These are phyloP conservation scores for Ajuga chamaepitys DNA, from an alignment of 257 asterid genomes.

Conservation along the genomic window DNA sequence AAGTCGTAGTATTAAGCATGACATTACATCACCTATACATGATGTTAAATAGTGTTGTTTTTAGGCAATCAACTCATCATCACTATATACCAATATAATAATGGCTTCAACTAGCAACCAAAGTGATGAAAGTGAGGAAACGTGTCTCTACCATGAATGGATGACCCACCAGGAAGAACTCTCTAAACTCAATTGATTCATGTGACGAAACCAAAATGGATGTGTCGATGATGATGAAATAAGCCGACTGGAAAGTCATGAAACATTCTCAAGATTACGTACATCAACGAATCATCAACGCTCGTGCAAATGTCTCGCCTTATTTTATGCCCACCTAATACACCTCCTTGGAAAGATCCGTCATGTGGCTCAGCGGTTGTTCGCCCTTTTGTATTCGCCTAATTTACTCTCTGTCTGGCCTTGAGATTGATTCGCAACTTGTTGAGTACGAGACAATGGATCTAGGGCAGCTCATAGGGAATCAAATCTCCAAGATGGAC, in stretches of 20 bases:
- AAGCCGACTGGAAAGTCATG: conserved; percentile 21
- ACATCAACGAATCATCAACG: conserved; percentile 18
- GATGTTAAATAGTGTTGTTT: too few species aligned
- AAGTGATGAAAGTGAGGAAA: conserved; percentile 24
- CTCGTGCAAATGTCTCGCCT: conserved; percentile 28
- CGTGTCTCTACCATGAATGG: conserved; percentile 28
- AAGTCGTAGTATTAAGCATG: too few species aligned
- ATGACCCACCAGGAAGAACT: conserved; percentile 40
- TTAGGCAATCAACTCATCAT: too few species aligned
- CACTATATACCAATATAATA: too few species aligned
- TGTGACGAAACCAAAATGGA: not conserved
- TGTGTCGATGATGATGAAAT: conserved; percentile 10
- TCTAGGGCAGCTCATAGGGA: conserved; percentile 22
- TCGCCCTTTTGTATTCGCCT: conserved; percentile 44
- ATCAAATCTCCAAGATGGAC: conserved; percentile 28
- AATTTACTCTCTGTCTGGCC: conserved; percentile 33
- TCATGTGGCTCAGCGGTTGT: conserved; percentile 53
- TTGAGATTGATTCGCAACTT: conserved; percentile 28
- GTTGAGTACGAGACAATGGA: conserved; percentile 14
- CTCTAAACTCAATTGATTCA: conserved; percentile 29
- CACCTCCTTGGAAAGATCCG: conserved; percentile 39
- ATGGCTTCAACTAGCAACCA: conserved; percentile 6
- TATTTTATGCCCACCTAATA: conserved; percentile 47
- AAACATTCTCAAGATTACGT: conserved; percentile 26
- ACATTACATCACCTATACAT: too few species aligned